phyloP scores from a whole-genome alignment of 345 rosid genomes.

The Bruguiera gymnorhiza region DNA sequence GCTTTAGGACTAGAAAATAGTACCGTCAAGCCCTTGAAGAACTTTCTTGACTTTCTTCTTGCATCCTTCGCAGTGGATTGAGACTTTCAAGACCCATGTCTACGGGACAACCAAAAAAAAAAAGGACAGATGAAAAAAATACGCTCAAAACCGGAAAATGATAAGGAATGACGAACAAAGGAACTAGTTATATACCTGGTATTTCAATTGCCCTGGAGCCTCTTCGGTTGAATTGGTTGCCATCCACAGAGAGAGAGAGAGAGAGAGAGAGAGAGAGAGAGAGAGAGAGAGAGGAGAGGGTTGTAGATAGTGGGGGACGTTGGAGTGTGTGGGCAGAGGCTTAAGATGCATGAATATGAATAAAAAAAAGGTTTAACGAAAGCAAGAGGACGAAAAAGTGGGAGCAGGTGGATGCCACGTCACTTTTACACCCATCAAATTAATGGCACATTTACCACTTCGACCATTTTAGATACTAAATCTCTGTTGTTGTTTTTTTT shows the following conservation, averaged over 20 bases:
- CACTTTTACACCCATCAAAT: slow-evolving; percentile 1
- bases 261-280: slow-evolving; percentile 6
- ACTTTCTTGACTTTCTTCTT: slow-evolving; percentile 64
- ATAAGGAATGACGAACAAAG: neutral
- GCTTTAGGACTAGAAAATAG: neutral
- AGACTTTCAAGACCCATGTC: slow-evolving; percentile 68
- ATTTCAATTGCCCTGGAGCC: slow-evolving; percentile 33
- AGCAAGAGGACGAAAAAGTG: neutral
- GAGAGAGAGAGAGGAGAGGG: neutral
- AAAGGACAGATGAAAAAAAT: neutral
- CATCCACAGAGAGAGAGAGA: slow-evolving; percentile 26
- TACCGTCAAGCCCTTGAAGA: slow-evolving; percentile 66
- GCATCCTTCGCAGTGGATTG: slow-evolving; percentile 76
- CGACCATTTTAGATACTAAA: neutral
- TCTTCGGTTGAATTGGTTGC: slow-evolving; percentile 37
- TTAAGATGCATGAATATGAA: neutral
- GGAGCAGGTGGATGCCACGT: slow-evolving; percentile 25
- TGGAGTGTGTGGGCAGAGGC: slow-evolving; percentile 3
- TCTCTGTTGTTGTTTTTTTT: too few relatives aligned
- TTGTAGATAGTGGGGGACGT: neutral
- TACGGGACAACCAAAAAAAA: slow-evolving; percentile 3
- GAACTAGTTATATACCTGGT: slow-evolving; percentile 30
- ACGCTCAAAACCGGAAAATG: neutral
- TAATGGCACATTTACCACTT: neutral
- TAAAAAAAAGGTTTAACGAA: neutral